phyloP scores from a whole-genome alignment of 805 yeast species.

The Torulaspora delbrueckii region DNA sequence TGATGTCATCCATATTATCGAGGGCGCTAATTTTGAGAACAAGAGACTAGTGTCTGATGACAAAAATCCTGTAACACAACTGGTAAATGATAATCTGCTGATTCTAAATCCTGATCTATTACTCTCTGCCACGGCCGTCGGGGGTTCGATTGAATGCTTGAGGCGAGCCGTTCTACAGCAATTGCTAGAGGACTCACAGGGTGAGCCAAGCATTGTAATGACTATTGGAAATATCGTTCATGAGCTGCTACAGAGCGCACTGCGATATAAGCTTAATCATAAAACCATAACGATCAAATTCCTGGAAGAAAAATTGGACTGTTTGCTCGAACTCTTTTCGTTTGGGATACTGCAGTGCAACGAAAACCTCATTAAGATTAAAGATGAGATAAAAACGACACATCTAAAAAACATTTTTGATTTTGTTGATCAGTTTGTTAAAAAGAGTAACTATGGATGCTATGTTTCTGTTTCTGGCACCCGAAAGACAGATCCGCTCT shows the following conservation, averaged over 20 bases:
- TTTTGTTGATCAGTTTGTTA: slow-evolving; percentile 49
- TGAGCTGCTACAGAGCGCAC: slow-evolving; percentile 52
- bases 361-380: slow-evolving; percentile 43
- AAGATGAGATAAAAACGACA: slow-evolving; percentile 38
- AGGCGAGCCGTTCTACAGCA: slow-evolving; percentile 62
- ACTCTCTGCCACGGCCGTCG: slow-evolving; percentile 74
- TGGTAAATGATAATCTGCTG: slow-evolving; percentile 50
- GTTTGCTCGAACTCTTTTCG: slow-evolving; percentile 40
- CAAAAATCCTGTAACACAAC: slow-evolving; percentile 24
- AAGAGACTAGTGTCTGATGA: slow-evolving; percentile 31
- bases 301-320: slow-evolving; percentile 36
- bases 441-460: slow-evolving; percentile 28
- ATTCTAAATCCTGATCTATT: slow-evolving; percentile 81
- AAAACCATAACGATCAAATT: slow-evolving; percentile 28
- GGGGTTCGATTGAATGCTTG: slow-evolving; percentile 69
- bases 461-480: slow-evolving; percentile 28
- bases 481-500: slow-evolving; percentile 39
- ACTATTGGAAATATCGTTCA: slow-evolving; percentile 84
- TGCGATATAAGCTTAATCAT: slow-evolving; percentile 34
- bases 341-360: slow-evolving; percentile 55
- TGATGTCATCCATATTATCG: slow-evolving; percentile 61
- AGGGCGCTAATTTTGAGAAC: slow-evolving; percentile 34
- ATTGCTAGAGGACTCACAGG: slow-evolving; percentile 51
- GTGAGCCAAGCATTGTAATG: slow-evolving; percentile 58
- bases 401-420: slow-evolving; percentile 50